Evolutionary conservation across 2,329 filamentous ascomycete species (phyloP), one percentile per base, ranked within the genome.

Genomic region (Oidium heveae): DNA sequence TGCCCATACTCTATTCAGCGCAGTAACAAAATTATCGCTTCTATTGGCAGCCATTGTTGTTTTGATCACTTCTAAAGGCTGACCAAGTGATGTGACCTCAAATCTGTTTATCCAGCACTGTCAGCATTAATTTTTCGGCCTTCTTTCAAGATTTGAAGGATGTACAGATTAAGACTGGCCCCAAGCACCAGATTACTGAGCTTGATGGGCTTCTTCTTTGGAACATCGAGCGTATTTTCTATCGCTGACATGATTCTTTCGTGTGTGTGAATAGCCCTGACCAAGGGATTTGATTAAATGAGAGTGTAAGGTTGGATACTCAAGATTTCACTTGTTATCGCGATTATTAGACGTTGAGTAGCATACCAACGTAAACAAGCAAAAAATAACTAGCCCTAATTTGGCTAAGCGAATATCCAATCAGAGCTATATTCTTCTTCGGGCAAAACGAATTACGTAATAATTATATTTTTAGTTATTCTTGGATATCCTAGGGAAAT

Each of bases 41-140:
- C 91, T 82, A 73, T 98, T 91, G 63, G 91, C 91, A 66, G 91
- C 91, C 86, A 98, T 96, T 70, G 91, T 96, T 66, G 91, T 98
- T 84, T 98, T 98, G 75, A 85, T 78, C 71, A 98, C 91, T 77
- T 98, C 91, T 69, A 98, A 77, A 62, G 91, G 91, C 78, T 93
- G 75, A 61, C 72, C 72, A 60, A 75, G 69, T 56, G 74, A 75
- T 60, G 74, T 77, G 67, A 83, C 74, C 57, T 65, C 63, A 58
- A 66, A 66, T 56, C 60, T 58, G 37, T 59, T 54, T 55, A 54
- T 32, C 32, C 43, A 53, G 50, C 58, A 52, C 16, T 55, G 54
- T 20, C 51, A 16, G 20, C 9, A 46, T 34, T 24, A 24, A 8
- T n/a, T 37, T 28, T 22, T 34, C n/a, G 37, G 4, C 9, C 16